A percentile compares a stretch with the other conserved stretches of the same genome.
Conservation (phyloP, 1,284 basidiomycete species). For the Sanguinoderma infundibulare region DNA sequence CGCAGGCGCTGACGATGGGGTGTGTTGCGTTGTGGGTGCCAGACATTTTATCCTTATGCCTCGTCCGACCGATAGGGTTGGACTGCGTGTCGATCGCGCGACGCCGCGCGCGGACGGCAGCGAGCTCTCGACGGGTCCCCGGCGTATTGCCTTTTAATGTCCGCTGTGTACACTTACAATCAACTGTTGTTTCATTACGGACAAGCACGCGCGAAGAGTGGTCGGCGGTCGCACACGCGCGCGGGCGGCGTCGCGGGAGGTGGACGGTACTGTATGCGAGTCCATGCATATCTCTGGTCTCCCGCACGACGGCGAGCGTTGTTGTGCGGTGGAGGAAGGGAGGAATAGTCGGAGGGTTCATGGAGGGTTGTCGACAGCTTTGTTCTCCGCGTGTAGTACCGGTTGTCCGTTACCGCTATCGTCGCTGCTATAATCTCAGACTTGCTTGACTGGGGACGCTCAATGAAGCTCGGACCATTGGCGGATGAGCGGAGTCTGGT, state of each 20-base stretch:
- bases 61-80: background rate
- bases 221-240: background rate
- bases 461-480: background rate
- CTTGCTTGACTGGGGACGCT: background rate
- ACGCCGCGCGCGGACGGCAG: background rate
- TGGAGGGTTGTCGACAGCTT: background rate
- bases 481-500: background rate
- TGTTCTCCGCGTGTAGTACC: background rate
- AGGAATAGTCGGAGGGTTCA: background rate
- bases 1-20: too few species aligned
- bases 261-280: background rate
- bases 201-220: conserved; percentile 1
- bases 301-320: background rate
- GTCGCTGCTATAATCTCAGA: conserved; percentile 2
- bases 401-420: background rate
- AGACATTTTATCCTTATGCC: too few species aligned
- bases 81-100: background rate
- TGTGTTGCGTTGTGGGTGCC: too few species aligned
- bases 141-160: conserved; percentile 13
- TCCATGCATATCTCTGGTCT: background rate
- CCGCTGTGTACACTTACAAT: conserved; percentile 15
- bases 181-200: conserved; percentile 16
- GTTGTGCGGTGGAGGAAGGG: background rate
- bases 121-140: background rate
- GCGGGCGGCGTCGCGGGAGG: background rate